phyloP scores from a whole-genome alignment of 139 green algal genomes.

The Chlamydomonas sp. region DNA sequence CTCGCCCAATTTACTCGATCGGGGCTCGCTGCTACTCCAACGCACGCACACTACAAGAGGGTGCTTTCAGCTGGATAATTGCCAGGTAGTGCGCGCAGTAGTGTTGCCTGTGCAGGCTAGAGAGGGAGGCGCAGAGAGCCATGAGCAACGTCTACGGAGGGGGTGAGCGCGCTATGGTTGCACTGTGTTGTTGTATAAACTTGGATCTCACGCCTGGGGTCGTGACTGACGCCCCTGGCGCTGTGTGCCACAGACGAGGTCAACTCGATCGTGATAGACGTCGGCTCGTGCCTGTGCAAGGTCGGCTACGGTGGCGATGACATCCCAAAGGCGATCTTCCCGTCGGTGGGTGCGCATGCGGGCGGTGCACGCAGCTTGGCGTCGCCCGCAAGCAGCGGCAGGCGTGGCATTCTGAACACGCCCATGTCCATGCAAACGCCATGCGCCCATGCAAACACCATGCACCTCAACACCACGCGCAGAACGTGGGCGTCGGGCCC shows the following conservation, averaged over 20 bases:
- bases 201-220: background rate
- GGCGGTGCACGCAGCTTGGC: too few species aligned
- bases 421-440: too few species aligned
- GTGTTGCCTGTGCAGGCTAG: too few species aligned
- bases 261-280: conserved; percentile 87
- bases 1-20: too few species aligned
- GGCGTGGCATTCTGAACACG: too few species aligned
- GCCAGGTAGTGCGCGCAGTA: too few species aligned
- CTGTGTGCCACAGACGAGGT: conserved; percentile 75
- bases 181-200: conserved; percentile 1
- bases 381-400: too few species aligned
- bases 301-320: conserved; percentile 95
- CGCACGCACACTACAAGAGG: too few species aligned
- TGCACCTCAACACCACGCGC: background rate
- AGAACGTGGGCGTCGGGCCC: conserved; percentile 24
- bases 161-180: background rate
- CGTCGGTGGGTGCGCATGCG: conserved; percentile 43
- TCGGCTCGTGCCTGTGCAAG: conserved; percentile 71
- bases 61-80: too few species aligned
- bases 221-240: background rate
- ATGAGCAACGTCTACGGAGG: conserved; percentile 17
- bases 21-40: too few species aligned
- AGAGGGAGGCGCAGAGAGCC: too few species aligned
- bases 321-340: conserved; percentile 86
- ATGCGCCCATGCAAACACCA: too few species aligned